Conservation (phyloP, 2,329 filamentous ascomycete genomes). For the Penicillium sp. region DNA sequence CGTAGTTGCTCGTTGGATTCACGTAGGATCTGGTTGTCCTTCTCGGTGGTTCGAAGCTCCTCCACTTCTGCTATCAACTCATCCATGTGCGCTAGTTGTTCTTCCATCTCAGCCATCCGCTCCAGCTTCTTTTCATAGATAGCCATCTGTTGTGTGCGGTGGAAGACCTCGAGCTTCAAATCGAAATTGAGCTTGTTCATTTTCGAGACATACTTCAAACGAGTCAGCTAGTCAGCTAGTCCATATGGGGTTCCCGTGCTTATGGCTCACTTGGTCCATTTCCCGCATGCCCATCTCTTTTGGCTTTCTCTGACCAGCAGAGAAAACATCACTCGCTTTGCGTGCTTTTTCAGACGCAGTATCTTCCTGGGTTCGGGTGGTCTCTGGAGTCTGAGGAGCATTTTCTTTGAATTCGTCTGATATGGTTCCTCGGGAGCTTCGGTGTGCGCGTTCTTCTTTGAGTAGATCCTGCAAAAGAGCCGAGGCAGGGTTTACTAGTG, state of each 20-base stretch:
- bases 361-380: slow-evolving; percentile 25
- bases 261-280: slow-evolving; percentile 33
- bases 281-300: slow-evolving; percentile 37
- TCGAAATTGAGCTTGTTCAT: slow-evolving; percentile 40
- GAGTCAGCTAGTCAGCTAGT: slow-evolving; percentile 15
- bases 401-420: slow-evolving; percentile 21
- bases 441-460: slow-evolving; percentile 36
- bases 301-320: slow-evolving; percentile 28
- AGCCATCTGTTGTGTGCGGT: slow-evolving; percentile 32
- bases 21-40: slow-evolving; percentile 30
- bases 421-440: slow-evolving; percentile 23
- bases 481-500: slow-evolving; percentile 35
- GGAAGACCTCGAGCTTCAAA: slow-evolving; percentile 37
- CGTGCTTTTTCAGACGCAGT: slow-evolving; percentile 30
- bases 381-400: slow-evolving; percentile 22
- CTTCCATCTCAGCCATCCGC: slow-evolving; percentile 30
- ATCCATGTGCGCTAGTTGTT: slow-evolving; percentile 31
- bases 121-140: slow-evolving; percentile 32
- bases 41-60: slow-evolving; percentile 31
- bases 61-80: slow-evolving; percentile 33
- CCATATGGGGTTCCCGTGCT: background rate
- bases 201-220: slow-evolving; percentile 35
- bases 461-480: slow-evolving; percentile 34
- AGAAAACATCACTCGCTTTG: slow-evolving; percentile 24
- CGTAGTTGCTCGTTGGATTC: slow-evolving; percentile 33